Conservation (phyloP, 2,329 filamentous ascomycete genomes). For the Calcarisporium arbuscula region DNA sequence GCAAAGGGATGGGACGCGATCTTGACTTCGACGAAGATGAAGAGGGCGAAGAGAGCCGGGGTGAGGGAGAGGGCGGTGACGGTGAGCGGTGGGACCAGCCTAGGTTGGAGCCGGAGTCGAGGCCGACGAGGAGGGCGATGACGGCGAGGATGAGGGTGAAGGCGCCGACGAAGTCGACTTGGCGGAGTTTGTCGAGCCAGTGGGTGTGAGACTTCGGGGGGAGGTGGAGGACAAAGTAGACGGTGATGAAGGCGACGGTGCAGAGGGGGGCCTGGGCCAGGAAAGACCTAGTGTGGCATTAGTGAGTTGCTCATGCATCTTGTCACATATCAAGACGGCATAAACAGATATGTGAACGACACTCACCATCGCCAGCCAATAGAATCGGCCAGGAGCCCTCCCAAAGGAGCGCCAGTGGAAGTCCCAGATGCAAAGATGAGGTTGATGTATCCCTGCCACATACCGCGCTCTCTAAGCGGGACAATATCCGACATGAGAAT, state of each 20-base stretch:
- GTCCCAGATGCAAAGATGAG: constrained; percentile 65
- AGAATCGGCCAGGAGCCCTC: constrained; percentile 63
- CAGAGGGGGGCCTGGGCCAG: constrained; percentile 64
- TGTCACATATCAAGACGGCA: neutral
- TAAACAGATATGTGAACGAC: neutral
- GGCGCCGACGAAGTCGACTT: constrained; percentile 70
- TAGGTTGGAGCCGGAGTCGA: constrained; percentile 68
- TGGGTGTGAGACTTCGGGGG: constrained; percentile 55
- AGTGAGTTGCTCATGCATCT: neutral
- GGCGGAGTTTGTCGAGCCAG: constrained; percentile 59
- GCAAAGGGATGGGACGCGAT: constrained; percentile 68
- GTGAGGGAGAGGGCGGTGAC: constrained; percentile 51
- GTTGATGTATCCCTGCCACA: constrained; percentile 70
- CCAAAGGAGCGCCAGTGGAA: constrained; percentile 62
- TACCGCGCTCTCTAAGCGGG: constrained; percentile 59
- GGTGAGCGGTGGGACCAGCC: constrained; percentile 58
- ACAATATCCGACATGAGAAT: constrained; percentile 65
- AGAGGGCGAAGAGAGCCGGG: constrained; percentile 55
- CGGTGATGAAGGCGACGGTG: constrained; percentile 56
- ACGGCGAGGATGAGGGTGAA: constrained; percentile 59
- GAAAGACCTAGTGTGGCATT: constrained; percentile 52
- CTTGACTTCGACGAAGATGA: constrained; percentile 61
- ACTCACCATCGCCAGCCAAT: constrained; percentile 68
- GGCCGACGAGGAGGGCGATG: constrained; percentile 57
- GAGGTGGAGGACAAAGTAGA: constrained; percentile 56